Conservation (phyloP, 2,329 filamentous ascomycete genomes). For the Penicillium sp. region DNA sequence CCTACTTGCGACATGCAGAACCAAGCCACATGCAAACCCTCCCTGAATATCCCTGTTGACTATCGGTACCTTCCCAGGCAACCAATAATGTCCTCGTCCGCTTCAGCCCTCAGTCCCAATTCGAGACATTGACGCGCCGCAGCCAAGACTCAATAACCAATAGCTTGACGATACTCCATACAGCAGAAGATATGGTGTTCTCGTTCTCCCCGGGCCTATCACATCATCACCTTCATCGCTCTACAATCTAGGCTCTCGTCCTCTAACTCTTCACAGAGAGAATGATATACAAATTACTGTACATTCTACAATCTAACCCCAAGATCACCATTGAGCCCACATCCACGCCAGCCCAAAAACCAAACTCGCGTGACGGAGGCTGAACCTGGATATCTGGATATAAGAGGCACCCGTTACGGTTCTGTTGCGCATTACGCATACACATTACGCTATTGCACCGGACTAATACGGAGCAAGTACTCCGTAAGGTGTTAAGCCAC, state of each 20-base stretch:
- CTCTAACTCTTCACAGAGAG: no score
- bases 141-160: background rate
- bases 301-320: no score
- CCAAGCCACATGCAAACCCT: background rate
- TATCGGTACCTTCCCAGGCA: background rate
- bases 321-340: background rate
- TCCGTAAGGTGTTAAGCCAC: background rate
- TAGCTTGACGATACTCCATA: background rate
- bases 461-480: background rate
- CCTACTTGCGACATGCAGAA: background rate
- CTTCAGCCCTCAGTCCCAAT: background rate
- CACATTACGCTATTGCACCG: background rate
- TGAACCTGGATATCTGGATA: constrained; percentile 1
- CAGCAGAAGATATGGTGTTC: background rate
- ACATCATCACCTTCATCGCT: no score
- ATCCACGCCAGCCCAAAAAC: background rate
- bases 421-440: background rate
- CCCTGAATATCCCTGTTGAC: background rate
- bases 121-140: background rate
- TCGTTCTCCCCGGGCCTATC: background rate
- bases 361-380: background rate
- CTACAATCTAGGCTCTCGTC: background rate
- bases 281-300: no score
- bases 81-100: background rate
- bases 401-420: background rate